Percentiles rank a stretch among this genome's conserved stretches.
These are phyloP conservation scores for Lunularia cruciata DNA, from an alignment of 225 moss, liverwort and hornwort genomes.

Conservation along the genomic window DNA sequence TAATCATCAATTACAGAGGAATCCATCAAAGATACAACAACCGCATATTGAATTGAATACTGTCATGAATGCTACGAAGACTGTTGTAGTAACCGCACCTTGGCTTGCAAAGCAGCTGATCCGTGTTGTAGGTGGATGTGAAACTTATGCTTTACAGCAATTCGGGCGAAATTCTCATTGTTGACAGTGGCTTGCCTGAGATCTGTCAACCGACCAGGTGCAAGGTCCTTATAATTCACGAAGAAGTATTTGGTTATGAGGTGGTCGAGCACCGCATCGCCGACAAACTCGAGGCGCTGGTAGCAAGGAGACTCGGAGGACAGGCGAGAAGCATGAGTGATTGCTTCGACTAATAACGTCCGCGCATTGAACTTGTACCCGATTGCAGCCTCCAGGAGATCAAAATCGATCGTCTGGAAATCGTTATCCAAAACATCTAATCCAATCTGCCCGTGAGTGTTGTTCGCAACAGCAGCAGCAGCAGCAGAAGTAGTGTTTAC, in stretches of 20 bases:
- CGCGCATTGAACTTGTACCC: conserved; percentile 64
- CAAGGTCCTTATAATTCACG: conserved; percentile 69
- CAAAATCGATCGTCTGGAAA: conserved; percentile 44
- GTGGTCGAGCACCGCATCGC: conserved; percentile 75
- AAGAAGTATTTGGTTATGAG: conserved; percentile 68
- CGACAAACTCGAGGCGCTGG: conserved; percentile 78
- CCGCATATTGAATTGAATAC: no score
- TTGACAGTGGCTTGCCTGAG: conserved; percentile 79
- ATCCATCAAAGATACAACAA: not conserved
- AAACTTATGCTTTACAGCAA: conserved; percentile 77
- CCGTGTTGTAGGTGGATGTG: conserved; percentile 78
- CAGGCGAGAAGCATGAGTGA: conserved; percentile 78
- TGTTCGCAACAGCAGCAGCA: not conserved
- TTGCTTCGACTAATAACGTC: conserved; percentile 71
- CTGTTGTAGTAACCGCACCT: conserved; percentile 41
- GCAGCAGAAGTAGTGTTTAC: not conserved
- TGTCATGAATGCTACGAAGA: no score
- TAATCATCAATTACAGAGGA: not conserved
- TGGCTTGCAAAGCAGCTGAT: conserved; percentile 67
- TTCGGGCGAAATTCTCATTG: conserved; percentile 79
- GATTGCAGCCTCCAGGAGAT: conserved; percentile 53
- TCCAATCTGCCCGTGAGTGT: conserved; percentile 8
- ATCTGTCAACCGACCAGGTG: conserved; percentile 77
- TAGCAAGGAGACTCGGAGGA: conserved; percentile 78
- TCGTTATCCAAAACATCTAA: not conserved